Evolutionary conservation across 177 flowering plant species (phyloP), one percentile per base, ranked within the genome.

Genomic region (Vitis hybrid): DNA sequence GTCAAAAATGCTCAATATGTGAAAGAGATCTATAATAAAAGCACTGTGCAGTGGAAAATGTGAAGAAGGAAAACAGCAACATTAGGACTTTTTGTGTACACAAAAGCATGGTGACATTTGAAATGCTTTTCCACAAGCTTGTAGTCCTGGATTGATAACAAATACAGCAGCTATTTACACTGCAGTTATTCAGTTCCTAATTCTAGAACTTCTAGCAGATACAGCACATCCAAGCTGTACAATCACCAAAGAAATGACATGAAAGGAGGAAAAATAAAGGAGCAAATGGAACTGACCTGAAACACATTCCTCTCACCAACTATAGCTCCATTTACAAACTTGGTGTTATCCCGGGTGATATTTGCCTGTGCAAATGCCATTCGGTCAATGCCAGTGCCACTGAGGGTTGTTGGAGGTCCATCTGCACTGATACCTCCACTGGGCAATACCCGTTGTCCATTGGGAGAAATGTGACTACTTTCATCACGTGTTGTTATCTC

Each of bases 401-500:
- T 94, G 62, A 96, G 92, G 10, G 99, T 92, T 26, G 98, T 96
- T 45, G 98, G 98, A 71, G 99, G 99, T 56, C 99, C 99, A 83
- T 94, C 99, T 49, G 93, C 88, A 79, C 91, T 92, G 65, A 94
- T 83, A 71, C 94, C 98, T 54, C 99, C 98, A 80, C 88, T 92
- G 14, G 97, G 96, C 81, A 96, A 82, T 63, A 90, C 86, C 76
- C 99, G 77, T 74, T 91, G 97, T 63, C 99, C 99, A 84, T 80
- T 73, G 49, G 89, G 75, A 77, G 94, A 80, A 73, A 96, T 86
- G 77, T 93, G 86, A 69, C 97, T 96, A 79, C 94, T 89, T 82
- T 94, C 97, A 86, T 96, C 97, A 56, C 97, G 92, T 11, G 99
- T 96, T 65, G 92, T 91, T 59, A 96, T 94, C 82, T 96, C 97